Evolutionary conservation across 2,329 filamentous ascomycete genomes (phyloP).

Genomic region (Phaeosphaeria sp.): DNA sequence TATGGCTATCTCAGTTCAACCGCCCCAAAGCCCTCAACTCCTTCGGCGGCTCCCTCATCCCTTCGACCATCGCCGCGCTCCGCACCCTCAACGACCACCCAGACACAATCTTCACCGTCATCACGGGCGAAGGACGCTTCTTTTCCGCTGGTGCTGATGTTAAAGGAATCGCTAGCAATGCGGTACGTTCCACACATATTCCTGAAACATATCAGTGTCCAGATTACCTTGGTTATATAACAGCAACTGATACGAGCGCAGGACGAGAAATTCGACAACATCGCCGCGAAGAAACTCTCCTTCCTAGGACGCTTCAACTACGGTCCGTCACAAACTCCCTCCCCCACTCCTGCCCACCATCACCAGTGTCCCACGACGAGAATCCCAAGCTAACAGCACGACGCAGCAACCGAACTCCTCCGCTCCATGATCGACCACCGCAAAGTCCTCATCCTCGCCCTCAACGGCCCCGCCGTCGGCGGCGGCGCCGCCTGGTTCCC

Average conservation of each 20-base stretch:
- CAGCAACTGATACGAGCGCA: slow-evolving; percentile 16
- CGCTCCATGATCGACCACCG: slow-evolving; percentile 58
- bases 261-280: slow-evolving; percentile 4
- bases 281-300: slow-evolving; percentile 43
- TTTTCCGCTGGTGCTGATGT: slow-evolving; percentile 60
- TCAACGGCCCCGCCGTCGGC: slow-evolving; percentile 60
- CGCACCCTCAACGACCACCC: slow-evolving; percentile 56
- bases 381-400: background rate
- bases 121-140: slow-evolving; percentile 60
- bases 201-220: too few relatives aligned
- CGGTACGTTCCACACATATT: too few relatives aligned
- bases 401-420: slow-evolving; percentile 45
- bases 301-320: slow-evolving; percentile 35
- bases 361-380: too few relatives aligned
- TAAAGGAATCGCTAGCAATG: slow-evolving; percentile 30
- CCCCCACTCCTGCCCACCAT: too few relatives aligned
- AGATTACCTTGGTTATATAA: too few relatives aligned
- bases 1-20: slow-evolving; percentile 49
- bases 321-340: too few relatives aligned
- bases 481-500: slow-evolving; percentile 60
- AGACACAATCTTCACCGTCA: slow-evolving; percentile 58
- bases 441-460: slow-evolving; percentile 59
- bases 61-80: slow-evolving; percentile 53
- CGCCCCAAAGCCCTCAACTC: slow-evolving; percentile 58
- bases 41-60: slow-evolving; percentile 55